Conservation (phyloP, 1,284 basidiomycete genomes). For the Pseudozyma tsukubaensis region DNA sequence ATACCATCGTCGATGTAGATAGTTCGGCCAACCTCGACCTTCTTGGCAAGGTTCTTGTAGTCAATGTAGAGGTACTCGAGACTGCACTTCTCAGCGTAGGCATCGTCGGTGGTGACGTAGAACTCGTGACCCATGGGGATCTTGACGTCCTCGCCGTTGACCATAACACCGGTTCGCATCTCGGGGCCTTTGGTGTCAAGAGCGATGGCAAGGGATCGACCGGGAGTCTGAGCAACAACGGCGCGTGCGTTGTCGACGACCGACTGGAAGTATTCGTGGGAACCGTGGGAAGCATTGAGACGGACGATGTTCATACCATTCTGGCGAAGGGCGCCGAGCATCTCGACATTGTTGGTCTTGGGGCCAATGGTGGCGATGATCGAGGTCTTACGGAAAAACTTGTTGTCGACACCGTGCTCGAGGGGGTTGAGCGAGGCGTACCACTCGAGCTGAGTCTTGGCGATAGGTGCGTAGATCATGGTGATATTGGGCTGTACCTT, state of each 20-base stretch:
- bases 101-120: conserved; percentile 85
- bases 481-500: conserved; percentile 14
- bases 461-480: conserved; percentile 61
- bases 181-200: conserved; percentile 99
- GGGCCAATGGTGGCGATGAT: conserved; percentile 68
- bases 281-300: conserved; percentile 67
- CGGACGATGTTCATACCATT: conserved; percentile 69
- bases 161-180: conserved; percentile 96
- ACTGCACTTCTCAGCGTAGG: conserved; percentile 86
- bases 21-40: conserved; percentile 92
- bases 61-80: conserved; percentile 72
- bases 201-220: conserved; percentile 95
- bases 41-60: conserved; percentile 90
- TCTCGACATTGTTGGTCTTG: conserved; percentile 66
- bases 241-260: conserved; percentile 67
- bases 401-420: conserved; percentile 64
- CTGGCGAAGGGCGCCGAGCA: conserved; percentile 64
- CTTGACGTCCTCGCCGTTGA: conserved; percentile 83
- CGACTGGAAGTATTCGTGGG: conserved; percentile 66
- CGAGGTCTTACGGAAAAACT: conserved; percentile 68
- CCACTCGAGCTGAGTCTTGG: conserved; percentile 68
- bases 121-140: conserved; percentile 95
- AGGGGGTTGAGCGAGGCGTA: conserved; percentile 67
- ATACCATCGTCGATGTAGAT: conserved; percentile 99
- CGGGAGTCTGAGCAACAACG: conserved; percentile 69